Base-by-base conservation (phyloP, 1,284 basidiomycete species). In the Apiotrichum siamense region DNA sequence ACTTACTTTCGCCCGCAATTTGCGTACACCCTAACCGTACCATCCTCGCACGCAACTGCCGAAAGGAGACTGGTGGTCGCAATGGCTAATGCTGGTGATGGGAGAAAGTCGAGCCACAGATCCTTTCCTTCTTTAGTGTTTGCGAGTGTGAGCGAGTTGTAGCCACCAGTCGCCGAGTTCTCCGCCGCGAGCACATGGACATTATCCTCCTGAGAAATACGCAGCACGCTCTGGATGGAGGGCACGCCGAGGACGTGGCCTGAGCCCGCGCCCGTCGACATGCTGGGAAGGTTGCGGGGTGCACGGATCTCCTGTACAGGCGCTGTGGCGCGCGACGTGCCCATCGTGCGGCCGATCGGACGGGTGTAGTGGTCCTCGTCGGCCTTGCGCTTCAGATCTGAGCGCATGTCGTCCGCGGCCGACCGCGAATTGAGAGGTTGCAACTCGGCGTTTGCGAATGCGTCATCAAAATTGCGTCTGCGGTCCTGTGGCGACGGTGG, bases 31-130 rank as follows among this genome's bases (percentile, higher is more conserved):
- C 80, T 80, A 18, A 96, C 73, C 4, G 79, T 79, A 0, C 87
- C 87, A 66, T 94, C 88, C 57, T 84, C 79, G 73, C 82, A 79
- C 0, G 82, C 86, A 3, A 81, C 85, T 3, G 88, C 91, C 56
- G 83, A 84, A 66, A 90, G 90, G 2, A 66, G 65, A 2, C 72
- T 66, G 0, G 87, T 86, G 0, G 83, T 82, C 1, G 82, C 82
- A 27, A 88, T 69, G 0, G 79, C 76, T 5, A 93, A 67, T 6
- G 82, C 82, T 7, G 85, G 83, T 0, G 80, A 81, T 1, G 87
- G 81, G 9, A 91, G 65, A 70, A 87, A 97, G 70, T 97, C 91
- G 46, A 92, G 69, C 92, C 93, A 97, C 47, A 86, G 80, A 7
- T 83, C 70, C 81, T 65, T 84, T 77, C 73, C 84, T 81, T 81